These are phyloP conservation scores for Trypanosoma brucei DNA, from an alignment of 208 protist genomes.

Conservation along the genomic window DNA sequence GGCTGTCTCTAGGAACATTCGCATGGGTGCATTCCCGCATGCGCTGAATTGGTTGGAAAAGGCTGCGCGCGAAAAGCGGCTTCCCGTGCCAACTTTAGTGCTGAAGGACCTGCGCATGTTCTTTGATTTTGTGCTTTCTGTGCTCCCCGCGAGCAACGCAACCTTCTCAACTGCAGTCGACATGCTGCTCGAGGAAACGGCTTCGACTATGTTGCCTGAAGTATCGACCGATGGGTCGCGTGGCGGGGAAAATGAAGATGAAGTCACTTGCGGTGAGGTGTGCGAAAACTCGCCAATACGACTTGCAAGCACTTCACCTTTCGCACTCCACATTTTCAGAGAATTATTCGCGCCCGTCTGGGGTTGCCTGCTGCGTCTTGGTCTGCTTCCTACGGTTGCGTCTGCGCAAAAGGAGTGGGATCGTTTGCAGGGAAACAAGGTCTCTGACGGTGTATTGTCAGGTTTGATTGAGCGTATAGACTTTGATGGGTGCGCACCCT, in stretches of 20 bases:
- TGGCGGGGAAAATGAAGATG: not conserved
- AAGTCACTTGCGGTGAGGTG: not conserved
- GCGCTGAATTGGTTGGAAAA: slow-evolving; percentile 22
- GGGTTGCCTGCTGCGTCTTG: slow-evolving; percentile 21
- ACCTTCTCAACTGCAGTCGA: slow-evolving; percentile 7
- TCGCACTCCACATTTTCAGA: slow-evolving; percentile 29
- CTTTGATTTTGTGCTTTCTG: slow-evolving; percentile 18
- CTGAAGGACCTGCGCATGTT: slow-evolving; percentile 13
- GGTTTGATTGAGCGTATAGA: too few species aligned
- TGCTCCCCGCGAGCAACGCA: slow-evolving; percentile 17
- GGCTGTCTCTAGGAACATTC: slow-evolving; percentile 45
- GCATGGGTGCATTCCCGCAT: slow-evolving; percentile 32
- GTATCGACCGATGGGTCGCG: not conserved
- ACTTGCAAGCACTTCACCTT: slow-evolving; percentile 16
- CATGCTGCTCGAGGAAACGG: not conserved
- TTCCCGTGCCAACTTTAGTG: slow-evolving; percentile 12
- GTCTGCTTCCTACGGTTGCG: slow-evolving; percentile 18
- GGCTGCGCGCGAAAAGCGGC: slow-evolving; percentile 10
- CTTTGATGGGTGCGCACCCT: not conserved
- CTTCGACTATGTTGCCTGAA: not conserved
- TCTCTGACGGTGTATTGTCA: too few species aligned
- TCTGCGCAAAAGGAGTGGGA: not conserved
- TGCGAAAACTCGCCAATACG: not conserved
- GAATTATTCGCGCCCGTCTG: slow-evolving; percentile 46
- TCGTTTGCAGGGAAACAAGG: too few species aligned